These are phyloP conservation scores for Paecilomyces sp. DNA, from an alignment of 2,329 filamentous ascomycete genomes.

Conservation along the genomic window DNA sequence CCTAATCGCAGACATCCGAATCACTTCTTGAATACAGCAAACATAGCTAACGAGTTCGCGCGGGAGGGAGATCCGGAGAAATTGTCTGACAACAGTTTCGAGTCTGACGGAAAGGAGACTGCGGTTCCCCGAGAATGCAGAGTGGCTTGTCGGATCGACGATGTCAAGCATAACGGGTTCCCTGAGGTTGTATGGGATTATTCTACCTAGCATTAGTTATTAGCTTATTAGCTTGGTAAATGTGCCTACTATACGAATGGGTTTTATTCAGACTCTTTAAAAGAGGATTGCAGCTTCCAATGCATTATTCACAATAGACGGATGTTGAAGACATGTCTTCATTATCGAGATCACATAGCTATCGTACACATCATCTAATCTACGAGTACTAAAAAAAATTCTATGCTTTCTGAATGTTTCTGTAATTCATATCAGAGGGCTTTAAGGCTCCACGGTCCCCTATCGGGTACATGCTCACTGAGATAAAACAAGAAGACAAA, in stretches of 20 bases:
- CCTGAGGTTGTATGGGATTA: constrained; percentile 9
- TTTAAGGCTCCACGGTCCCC: not conserved
- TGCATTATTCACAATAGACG: not conserved
- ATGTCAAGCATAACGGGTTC: constrained; percentile 7
- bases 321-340: not conserved
- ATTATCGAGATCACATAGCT: not conserved
- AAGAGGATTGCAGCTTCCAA: too few species aligned
- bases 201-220: not conserved
- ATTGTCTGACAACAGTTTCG: not conserved
- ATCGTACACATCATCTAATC: not conserved
- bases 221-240: not conserved
- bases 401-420: not conserved
- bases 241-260: not conserved
- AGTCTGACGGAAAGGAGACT: not conserved
- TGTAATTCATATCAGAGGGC: not conserved
- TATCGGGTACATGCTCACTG: not conserved
- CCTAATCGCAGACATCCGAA: constrained; percentile 6
- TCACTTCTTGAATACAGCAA: not conserved
- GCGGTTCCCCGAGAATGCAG: constrained; percentile 1
- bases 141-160: constrained; percentile 9
- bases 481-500: not conserved
- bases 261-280: too few species aligned
- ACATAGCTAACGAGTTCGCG: not conserved
- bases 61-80: not conserved
- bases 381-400: not conserved